Evolutionary conservation across 768 basidiomycete genomes (phyloP), one percentile per base, ranked within the genome.

Genomic region (Dacryopinax spathularia): DNA sequence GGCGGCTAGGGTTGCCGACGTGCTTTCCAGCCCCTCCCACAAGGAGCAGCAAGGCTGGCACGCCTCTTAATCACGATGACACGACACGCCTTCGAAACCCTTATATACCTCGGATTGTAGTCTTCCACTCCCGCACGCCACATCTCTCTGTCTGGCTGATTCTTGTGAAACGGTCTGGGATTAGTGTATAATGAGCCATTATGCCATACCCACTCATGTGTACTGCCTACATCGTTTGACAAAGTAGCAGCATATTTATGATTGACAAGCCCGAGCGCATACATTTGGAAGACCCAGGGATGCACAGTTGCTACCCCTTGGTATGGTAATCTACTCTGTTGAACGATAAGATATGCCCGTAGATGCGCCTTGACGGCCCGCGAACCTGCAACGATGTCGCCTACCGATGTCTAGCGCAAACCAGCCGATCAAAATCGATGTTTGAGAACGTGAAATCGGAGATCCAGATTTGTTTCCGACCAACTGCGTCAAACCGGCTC

Each of bases 1-100:
- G 64, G 64, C 74, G 20, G 68, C 70, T 60, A 68, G 69, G 41
- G 65, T 75, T 20, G 75, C 75, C 2, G 75, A 75, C 60, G 71
- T 69, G 18, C 70, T 74, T 56, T 64, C 69, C 18, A 72, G 71
- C 39, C 39, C 48, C 5, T 63, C 73, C 72, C 13, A 66, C 68
- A n/a, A 68, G 67, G 63, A 64, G 48, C 33, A 69, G 25, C n/a
- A n/a, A 9, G 48, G 48, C 48, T 27, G 29, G 48, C 48, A 56
- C 18, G 10, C 25, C n/a, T n/a, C 36, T 27, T 31, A 31, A n/a
- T n/a, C n/a, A n/a, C n/a, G 15, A 56, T 6, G 48, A 56, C 48
- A 56, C 25, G 20, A 27, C 13, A 56, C 29, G 48, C 48, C 48
- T 29, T 27, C 18, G 48, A 56, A 25, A 20, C 25, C 48, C 2